Evolutionary conservation across 2,329 filamentous ascomycete species (phyloP).

Genomic region (Stenocarpella maydis): DNA sequence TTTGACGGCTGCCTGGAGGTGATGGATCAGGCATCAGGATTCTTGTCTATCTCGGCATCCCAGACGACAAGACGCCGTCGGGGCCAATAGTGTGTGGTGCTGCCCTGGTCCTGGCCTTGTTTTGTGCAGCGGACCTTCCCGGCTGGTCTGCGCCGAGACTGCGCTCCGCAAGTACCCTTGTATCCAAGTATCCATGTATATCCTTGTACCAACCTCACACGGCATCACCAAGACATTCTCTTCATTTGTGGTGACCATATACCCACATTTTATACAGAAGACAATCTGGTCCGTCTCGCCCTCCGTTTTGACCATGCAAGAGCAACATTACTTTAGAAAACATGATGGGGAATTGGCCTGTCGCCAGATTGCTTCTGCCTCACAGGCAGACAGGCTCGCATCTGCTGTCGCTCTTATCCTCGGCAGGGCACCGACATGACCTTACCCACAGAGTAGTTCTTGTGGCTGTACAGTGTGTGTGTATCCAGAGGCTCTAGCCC

Average conservation of each 20-base stretch:
- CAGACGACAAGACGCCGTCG: neutral
- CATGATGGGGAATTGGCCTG: neutral
- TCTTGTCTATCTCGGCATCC: neutral
- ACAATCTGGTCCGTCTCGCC: neutral
- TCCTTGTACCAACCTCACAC: neutral
- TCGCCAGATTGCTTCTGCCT: conserved; percentile 19
- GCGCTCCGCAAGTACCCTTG: neutral
- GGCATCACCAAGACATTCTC: conserved; percentile 6
- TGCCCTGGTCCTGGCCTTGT: neutral
- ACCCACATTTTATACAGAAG: neutral
- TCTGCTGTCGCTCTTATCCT: neutral
- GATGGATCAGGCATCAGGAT: conserved; percentile 23
- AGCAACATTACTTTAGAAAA: neutral
- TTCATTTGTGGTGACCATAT: neutral
- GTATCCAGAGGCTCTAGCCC: too few species aligned
- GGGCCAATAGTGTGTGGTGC: neutral
- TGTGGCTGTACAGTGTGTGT: neutral
- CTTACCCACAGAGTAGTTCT: too few species aligned
- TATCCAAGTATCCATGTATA: conserved; percentile 3
- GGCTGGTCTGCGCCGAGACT: conserved; percentile 17
- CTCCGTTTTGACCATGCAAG: neutral
- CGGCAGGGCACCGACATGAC: neutral
- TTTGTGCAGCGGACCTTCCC: neutral
- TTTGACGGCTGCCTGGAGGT: conserved; percentile 27
- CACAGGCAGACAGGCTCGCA: neutral